These are phyloP conservation scores for Magnaporthiopsis incrustans DNA, from an alignment of 2,329 filamentous ascomycete species.

Conservation along the genomic window DNA sequence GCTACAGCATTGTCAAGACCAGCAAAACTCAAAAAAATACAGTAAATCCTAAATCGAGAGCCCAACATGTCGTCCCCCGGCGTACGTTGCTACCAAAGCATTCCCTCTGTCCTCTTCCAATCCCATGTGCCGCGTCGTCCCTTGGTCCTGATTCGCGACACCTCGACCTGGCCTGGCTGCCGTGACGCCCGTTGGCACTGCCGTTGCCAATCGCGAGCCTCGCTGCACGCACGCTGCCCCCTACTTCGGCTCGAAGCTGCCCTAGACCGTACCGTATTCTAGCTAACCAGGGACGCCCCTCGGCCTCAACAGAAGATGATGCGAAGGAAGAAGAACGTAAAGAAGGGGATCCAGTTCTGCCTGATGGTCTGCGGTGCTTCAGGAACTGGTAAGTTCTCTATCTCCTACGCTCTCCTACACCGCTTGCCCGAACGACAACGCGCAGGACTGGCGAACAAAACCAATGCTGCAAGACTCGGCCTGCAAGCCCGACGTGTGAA, in stretches of 20 bases:
- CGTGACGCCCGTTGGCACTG: not conserved
- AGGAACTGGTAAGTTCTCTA: constrained; percentile 70
- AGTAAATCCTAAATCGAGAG: not conserved
- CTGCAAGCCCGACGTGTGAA: not conserved
- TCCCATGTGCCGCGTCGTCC: not conserved
- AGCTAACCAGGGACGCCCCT: constrained; percentile 17
- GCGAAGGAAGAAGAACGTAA: constrained; percentile 99
- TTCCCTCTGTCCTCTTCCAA: not conserved
- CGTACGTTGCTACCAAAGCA: constrained; percentile 21
- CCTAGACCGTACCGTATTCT: not conserved
- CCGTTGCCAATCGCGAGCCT: constrained; percentile 1
- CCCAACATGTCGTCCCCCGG: constrained; percentile 23
- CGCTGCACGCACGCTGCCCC: not conserved
- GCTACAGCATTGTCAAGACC: not conserved
- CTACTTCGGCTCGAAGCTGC: not conserved
- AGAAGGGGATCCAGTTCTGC: constrained; percentile 99
- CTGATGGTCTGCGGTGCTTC: constrained; percentile 99
- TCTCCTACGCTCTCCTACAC: constrained; percentile 8
- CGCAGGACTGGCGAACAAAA: not conserved
- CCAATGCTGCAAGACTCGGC: not conserved
- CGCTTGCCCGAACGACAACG: not conserved
- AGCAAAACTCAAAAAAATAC: not conserved
- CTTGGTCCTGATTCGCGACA: not conserved
- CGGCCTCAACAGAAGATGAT: constrained; percentile 70
- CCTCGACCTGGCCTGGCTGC: not conserved